Evolutionary conservation across 2,329 filamentous ascomycete species (phyloP).

Genomic region (Nothophoma quercina): DNA sequence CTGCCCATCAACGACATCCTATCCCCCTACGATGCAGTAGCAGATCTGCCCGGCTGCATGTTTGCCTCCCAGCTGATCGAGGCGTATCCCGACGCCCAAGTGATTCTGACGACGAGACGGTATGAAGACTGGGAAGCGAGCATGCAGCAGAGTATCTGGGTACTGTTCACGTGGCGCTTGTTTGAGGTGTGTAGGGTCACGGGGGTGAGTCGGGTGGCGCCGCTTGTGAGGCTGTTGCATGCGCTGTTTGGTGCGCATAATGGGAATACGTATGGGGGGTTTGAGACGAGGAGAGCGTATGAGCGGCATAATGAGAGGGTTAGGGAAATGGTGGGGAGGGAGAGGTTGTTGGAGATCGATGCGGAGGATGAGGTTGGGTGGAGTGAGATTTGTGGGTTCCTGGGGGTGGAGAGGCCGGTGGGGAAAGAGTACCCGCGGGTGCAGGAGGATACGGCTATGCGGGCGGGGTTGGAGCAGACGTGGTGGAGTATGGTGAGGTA

Average conservation of each 20-base stretch:
- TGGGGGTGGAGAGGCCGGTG: constrained; percentile 29
- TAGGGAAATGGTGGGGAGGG: constrained; percentile 28
- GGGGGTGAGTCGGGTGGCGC: constrained; percentile 33
- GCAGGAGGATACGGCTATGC: constrained; percentile 33
- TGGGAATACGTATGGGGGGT: constrained; percentile 33
- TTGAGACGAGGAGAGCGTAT: constrained; percentile 29
- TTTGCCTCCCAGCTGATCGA: constrained; percentile 40
- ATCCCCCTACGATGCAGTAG: constrained; percentile 51
- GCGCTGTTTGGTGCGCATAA: constrained; percentile 33
- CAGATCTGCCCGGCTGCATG: constrained; percentile 38
- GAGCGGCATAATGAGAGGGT: constrained; percentile 37
- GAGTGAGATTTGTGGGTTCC: constrained; percentile 40
- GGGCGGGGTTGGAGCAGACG: constrained; percentile 23
- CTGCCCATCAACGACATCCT: constrained; percentile 52
- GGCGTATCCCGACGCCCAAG: constrained; percentile 45
- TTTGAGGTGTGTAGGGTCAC: constrained; percentile 29
- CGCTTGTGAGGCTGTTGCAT: constrained; percentile 32
- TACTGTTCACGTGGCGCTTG: constrained; percentile 33
- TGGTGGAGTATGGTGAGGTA: constrained; percentile 36
- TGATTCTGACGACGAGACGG: constrained; percentile 41
- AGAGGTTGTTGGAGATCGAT: constrained; percentile 38
- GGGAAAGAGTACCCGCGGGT: constrained; percentile 26
- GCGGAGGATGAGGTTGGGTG: constrained; percentile 28
- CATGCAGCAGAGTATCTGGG: constrained; percentile 38
- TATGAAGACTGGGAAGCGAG: constrained; percentile 38